A percentile compares a stretch with the other conserved stretches of the same genome.
Evolutionary conservation across 169 alveolate species (phyloP).

Genomic region (Eimeria necatrix): DNA sequence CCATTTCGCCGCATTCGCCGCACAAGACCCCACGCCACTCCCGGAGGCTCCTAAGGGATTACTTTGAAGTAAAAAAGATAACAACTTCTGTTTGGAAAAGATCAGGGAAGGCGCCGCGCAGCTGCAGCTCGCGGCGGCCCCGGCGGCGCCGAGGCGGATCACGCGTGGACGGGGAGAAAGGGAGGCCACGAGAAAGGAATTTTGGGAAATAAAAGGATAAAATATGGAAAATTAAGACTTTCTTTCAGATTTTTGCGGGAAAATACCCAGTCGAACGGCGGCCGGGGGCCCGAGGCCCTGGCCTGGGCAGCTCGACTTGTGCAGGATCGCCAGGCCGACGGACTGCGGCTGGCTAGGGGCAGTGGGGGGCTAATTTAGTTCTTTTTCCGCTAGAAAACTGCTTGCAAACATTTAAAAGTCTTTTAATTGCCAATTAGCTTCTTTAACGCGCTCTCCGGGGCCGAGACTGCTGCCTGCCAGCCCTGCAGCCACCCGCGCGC

Average conservation of each 20-base stretch:
- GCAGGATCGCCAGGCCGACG: neutral
- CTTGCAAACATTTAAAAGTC: no score
- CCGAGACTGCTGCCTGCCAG: no score
- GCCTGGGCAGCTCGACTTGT: conserved; percentile 17
- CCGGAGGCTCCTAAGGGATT: no score
- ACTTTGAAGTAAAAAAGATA: neutral
- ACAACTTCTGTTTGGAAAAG: neutral
- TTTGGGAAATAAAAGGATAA: neutral
- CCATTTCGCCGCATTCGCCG: neutral
- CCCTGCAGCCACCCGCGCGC: no score
- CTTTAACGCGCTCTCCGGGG: no score
- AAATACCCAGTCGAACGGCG: neutral
- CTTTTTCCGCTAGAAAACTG: no score
- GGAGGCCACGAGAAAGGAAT: neutral
- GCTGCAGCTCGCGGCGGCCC: neutral
- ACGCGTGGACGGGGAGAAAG: neutral
- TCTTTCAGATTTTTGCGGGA: no score
- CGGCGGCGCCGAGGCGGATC: neutral
- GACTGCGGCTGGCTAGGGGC: neutral
- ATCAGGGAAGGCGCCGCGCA: neutral
- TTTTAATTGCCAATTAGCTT: no score
- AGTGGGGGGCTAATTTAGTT: neutral
- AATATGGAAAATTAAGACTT: neutral
- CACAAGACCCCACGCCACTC: neutral
- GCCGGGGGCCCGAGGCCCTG: neutral